Conservation (phyloP, 1,284 basidiomycete species). For the Trichosporon asahii region DNA sequence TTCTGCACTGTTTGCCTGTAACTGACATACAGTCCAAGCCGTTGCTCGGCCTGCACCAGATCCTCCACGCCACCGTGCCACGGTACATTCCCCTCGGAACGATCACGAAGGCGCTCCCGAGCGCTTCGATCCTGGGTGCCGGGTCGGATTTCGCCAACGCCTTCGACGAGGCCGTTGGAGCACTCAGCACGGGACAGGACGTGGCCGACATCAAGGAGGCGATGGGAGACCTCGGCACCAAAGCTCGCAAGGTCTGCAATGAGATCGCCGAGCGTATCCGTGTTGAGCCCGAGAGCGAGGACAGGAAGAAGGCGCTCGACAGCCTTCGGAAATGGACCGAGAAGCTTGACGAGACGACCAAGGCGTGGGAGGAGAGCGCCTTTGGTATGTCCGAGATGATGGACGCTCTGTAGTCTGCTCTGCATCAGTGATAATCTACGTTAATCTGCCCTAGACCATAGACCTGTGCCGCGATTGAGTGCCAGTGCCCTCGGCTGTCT, state of each 20-base stretch:
- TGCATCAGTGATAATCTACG: background rate
- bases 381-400: slow-evolving; percentile 22
- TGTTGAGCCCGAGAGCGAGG: background rate
- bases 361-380: slow-evolving; percentile 32
- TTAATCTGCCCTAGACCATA: background rate
- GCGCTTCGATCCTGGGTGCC: background rate
- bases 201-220: slow-evolving; percentile 32
- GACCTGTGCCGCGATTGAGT: background rate
- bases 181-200: slow-evolving; percentile 42
- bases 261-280: slow-evolving; percentile 10
- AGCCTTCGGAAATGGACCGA: slow-evolving; percentile 28
- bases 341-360: slow-evolving; percentile 28
- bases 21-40: slow-evolving; percentile 36
- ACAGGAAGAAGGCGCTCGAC: slow-evolving; percentile 14
- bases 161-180: slow-evolving; percentile 25
- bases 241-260: slow-evolving; percentile 21
- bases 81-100: slow-evolving; percentile 33
- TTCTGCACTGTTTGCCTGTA: background rate
- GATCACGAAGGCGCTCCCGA: background rate
- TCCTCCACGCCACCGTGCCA: slow-evolving; percentile 40
- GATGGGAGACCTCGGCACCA: slow-evolving; percentile 22
- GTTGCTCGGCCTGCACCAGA: slow-evolving; percentile 39
- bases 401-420: slow-evolving; percentile 21
- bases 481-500: background rate
- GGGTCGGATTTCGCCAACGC: slow-evolving; percentile 10